Conservation (phyloP, 2,329 filamentous ascomycete genomes). For the Cladosporium cucumerinum region DNA sequence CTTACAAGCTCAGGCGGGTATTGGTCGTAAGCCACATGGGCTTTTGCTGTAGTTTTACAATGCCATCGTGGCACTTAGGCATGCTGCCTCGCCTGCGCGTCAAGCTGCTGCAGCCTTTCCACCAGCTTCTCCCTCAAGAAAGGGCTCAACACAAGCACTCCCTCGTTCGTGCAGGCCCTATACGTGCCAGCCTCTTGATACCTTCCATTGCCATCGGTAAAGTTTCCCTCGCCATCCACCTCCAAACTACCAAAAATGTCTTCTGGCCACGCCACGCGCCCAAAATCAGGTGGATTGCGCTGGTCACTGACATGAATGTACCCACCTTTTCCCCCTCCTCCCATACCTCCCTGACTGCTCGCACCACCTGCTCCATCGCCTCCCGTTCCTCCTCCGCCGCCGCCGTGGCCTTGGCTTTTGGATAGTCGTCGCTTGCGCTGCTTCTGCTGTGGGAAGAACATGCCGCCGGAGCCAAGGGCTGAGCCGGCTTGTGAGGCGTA, state of each 20-base stretch:
- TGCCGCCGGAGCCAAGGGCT: constrained; percentile 50
- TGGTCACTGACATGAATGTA: constrained; percentile 62
- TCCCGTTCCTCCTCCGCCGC: constrained; percentile 41
- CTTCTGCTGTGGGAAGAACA: constrained; percentile 43
- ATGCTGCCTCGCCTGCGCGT: constrained; percentile 25
- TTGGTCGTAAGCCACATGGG: not conserved
- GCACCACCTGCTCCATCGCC: constrained; percentile 54
- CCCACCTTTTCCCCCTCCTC: constrained; percentile 56
- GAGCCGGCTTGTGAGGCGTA: constrained; percentile 59
- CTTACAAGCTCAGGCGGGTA: not conserved
- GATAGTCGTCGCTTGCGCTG: constrained; percentile 24
- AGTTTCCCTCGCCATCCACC: constrained; percentile 56
- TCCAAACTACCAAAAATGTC: constrained; percentile 65
- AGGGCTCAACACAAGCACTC: constrained; percentile 44
- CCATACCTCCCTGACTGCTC: constrained; percentile 56
- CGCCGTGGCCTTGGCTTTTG: constrained; percentile 26
- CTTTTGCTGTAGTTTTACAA: not conserved
- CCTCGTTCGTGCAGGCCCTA: constrained; percentile 57
- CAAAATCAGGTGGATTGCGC: constrained; percentile 60
- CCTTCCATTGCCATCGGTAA: constrained; percentile 54
- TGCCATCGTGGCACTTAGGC: not conserved
- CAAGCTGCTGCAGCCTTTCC: constrained; percentile 33
- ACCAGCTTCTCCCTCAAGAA: constrained; percentile 35
- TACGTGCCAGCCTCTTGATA: constrained; percentile 64
- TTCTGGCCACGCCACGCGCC: constrained; percentile 63